Base-by-base conservation (phyloP, 306 rosid species). In the Medicago arabica region DNA sequence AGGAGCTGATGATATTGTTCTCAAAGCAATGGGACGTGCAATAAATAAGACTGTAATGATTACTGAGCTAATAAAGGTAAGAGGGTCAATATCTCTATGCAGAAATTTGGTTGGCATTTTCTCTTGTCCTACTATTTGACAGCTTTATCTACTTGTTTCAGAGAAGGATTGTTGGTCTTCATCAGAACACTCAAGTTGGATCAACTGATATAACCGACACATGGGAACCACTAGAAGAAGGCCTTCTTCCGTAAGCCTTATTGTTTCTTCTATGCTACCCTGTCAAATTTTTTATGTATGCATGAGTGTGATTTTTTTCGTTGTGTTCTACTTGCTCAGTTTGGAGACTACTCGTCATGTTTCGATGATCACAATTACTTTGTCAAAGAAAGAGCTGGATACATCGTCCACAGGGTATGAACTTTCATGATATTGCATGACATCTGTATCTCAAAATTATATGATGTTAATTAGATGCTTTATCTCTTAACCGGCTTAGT, bases 211-310 rank as follows among this genome's bases (percentile, higher is more conserved):
- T 93, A 59, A 93, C 91, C 9, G 98, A 93, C 58, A 83, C 67
- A 41, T 93, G 97, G 92, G 97, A 93, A 76, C 98, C 98, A 6
- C 88, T 91, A 4, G 98, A 93, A 87, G 96, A 93, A 83, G 97
- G 98, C 90, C 88, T 93, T 78, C 90, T 87, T 75, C 92, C 96
- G 98, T 93, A 88, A 54, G 93, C 21, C 66, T 72, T 67, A 5
- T 77, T 68, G 53, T 76, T 73, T 67, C 63, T 69, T 65, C 36
- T 47, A 13, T 54, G 50, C 69, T 70, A 36, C 25, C 57, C 38
- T 28, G 4, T 67, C 50, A 23, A 62, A 47, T 81, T 16, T 70
- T 60, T 19, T 70, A 38, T 36, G 62, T 58, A 21, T 58, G 4
- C 36, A 62, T 31, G 46, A 44, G 53, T 71, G 15, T 74, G 59